A percentile compares a stretch with the other conserved stretches of the same genome.
Evolutionary conservation across 306 rosid genomes (phyloP).

Genomic region (Acmispon strigosus): DNA sequence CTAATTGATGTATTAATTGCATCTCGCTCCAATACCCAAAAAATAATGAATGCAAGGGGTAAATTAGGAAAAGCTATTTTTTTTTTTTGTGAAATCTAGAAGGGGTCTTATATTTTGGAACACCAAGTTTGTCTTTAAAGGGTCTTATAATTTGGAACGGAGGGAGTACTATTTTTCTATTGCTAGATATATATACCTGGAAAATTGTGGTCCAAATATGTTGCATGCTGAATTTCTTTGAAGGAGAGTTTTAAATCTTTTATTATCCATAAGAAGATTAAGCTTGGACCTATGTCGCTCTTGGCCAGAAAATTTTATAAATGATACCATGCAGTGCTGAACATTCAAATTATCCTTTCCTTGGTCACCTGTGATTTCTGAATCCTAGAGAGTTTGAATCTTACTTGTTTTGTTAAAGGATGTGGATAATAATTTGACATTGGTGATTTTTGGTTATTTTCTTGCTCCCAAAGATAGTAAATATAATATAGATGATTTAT

Average conservation of each 20-base stretch:
- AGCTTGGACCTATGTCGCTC: not conserved
- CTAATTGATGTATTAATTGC: too few species aligned
- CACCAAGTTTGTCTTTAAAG: too few species aligned
- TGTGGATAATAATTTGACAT: not conserved
- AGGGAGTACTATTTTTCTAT: not conserved
- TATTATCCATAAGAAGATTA: not conserved
- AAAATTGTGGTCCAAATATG: not conserved
- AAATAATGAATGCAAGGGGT: too few species aligned
- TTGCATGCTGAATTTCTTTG: not conserved
- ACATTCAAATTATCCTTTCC: conserved; percentile 11
- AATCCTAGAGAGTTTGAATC: not conserved
- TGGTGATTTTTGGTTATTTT: not conserved
- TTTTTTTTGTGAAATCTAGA: too few species aligned
- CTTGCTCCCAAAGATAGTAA: not conserved
- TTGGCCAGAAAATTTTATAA: not conserved
- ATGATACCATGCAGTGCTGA: not conserved
- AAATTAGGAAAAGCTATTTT: too few species aligned
- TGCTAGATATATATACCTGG: not conserved
- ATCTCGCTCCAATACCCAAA: too few species aligned
- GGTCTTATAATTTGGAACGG: too few species aligned
- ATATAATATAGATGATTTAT: not conserved
- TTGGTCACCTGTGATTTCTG: not conserved
- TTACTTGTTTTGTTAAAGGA: not conserved
- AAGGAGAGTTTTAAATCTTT: not conserved
- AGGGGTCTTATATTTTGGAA: too few species aligned